A percentile compares a stretch with the other conserved stretches of the same genome.
Conservation (phyloP, 768 basidiomycete genomes). For the Tricholoma hemisulphureum region DNA sequence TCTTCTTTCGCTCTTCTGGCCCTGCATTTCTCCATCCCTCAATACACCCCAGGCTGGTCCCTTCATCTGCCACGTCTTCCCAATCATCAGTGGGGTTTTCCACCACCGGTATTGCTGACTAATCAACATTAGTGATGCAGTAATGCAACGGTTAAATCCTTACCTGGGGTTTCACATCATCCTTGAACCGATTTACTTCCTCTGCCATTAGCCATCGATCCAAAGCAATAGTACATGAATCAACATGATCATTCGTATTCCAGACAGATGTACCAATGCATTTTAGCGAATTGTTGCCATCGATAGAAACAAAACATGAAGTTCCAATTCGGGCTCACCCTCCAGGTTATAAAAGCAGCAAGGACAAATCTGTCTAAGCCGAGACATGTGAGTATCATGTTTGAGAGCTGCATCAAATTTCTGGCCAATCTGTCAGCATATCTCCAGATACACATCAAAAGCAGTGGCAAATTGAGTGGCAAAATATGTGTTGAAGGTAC, state of each 20-base stretch:
- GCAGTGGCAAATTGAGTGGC: too few species aligned
- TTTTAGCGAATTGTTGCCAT: too few species aligned
- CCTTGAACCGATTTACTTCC: not conserved
- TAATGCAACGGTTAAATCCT: not conserved
- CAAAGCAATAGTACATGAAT: not conserved
- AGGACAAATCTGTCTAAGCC: not conserved
- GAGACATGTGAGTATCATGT: not conserved
- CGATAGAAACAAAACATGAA: not conserved
- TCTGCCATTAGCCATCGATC: not conserved
- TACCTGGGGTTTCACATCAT: not conserved
- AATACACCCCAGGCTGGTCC: not conserved
- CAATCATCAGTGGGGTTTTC: not conserved
- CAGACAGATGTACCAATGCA: not conserved
- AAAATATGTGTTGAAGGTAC: constrained; percentile 2
- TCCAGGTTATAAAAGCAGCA: not conserved
- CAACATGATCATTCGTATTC: not conserved
- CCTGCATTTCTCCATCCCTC: constrained; percentile 1
- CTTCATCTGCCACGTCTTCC: not conserved
- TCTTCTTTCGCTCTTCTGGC: constrained; percentile 1
- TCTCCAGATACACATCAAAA: not conserved
- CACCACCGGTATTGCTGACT: not conserved
- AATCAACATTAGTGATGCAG: not conserved
- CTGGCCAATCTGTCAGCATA: not conserved
- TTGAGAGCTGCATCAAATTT: not conserved
- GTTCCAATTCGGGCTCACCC: not conserved